Percentiles rank a stretch among this genome's conserved stretches.
These are phyloP conservation scores for Spiromastix sp. DNA, from an alignment of 2,329 filamentous ascomycete species.

Conservation along the genomic window DNA sequence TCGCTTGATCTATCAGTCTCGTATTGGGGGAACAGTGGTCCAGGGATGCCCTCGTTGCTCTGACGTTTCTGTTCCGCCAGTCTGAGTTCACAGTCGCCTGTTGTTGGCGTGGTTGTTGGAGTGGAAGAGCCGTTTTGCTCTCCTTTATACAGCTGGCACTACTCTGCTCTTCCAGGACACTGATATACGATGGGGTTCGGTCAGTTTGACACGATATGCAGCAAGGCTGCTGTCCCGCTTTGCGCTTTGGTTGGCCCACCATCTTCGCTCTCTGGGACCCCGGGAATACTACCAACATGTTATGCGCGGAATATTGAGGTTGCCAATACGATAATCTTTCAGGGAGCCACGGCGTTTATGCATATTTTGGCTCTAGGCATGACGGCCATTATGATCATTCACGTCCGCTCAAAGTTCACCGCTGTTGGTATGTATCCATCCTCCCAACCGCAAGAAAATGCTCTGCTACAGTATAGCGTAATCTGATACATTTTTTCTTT, in stretches of 20 bases:
- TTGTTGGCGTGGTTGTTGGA: too few relatives aligned
- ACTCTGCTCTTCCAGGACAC: too few relatives aligned
- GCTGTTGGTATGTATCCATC: constrained; percentile 63
- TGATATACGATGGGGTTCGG: constrained; percentile 69
- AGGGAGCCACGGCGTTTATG: constrained; percentile 80
- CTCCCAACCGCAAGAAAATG: background rate
- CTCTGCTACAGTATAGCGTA: constrained; percentile 4
- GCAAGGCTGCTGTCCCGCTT: constrained; percentile 71
- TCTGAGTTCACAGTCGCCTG: too few relatives aligned
- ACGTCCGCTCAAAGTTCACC: constrained; percentile 95
- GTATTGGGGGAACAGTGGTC: too few relatives aligned
- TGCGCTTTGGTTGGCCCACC: constrained; percentile 71
- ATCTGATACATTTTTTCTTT: constrained; percentile 7
- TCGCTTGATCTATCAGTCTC: too few relatives aligned
- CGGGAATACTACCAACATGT: constrained; percentile 80
- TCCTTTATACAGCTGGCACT: too few relatives aligned
- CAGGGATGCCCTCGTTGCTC: too few relatives aligned
- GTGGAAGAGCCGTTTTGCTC: too few relatives aligned
- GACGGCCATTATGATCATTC: constrained; percentile 95
- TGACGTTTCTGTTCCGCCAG: too few relatives aligned
- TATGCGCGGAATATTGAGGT: constrained; percentile 92
- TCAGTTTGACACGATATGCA: constrained; percentile 80
- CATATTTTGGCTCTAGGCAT: constrained; percentile 85
- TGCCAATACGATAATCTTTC: constrained; percentile 97
- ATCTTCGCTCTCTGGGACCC: constrained; percentile 52